Percentiles rank a stretch among this genome's conserved stretches.
These are phyloP conservation scores for Gleditsia sinensis DNA, from an alignment of 306 rosid genomes.

Conservation along the genomic window DNA sequence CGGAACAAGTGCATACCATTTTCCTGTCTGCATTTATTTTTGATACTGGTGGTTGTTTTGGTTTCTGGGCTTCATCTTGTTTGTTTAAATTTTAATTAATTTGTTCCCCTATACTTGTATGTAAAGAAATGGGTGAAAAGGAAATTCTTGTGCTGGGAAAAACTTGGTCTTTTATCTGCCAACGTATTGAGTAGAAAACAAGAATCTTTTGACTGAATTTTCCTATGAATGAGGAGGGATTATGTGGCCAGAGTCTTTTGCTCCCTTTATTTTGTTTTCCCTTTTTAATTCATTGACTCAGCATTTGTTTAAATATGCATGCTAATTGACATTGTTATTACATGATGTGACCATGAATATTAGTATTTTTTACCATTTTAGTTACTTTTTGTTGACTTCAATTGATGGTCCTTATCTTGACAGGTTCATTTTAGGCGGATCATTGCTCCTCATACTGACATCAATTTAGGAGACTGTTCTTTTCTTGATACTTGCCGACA, in stretches of 20 bases:
- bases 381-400: too few relatives aligned
- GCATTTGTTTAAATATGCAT: too few relatives aligned
- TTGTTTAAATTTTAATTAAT: background rate
- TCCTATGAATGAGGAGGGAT: background rate
- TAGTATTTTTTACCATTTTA: too few relatives aligned
- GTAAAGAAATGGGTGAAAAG: background rate
- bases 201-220: background rate
- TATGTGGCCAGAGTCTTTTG: background rate
- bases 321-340: too few relatives aligned
- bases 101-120: background rate
- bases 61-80: background rate
- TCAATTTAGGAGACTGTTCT: conserved; percentile 94
- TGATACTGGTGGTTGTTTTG: background rate
- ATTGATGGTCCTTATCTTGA: conserved; percentile 33
- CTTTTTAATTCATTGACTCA: background rate
- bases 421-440: conserved; percentile 98
- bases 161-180: background rate
- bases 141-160: background rate
- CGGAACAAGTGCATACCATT: too few relatives aligned
- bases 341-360: too few relatives aligned
- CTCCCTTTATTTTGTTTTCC: background rate
- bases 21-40: background rate
- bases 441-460: conserved; percentile 95
- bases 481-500: conserved; percentile 97
- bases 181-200: background rate